Evolutionary conservation across 305 asterid species (phyloP), one percentile per base, ranked within the genome.

Genomic region (Rubia peregrina): DNA sequence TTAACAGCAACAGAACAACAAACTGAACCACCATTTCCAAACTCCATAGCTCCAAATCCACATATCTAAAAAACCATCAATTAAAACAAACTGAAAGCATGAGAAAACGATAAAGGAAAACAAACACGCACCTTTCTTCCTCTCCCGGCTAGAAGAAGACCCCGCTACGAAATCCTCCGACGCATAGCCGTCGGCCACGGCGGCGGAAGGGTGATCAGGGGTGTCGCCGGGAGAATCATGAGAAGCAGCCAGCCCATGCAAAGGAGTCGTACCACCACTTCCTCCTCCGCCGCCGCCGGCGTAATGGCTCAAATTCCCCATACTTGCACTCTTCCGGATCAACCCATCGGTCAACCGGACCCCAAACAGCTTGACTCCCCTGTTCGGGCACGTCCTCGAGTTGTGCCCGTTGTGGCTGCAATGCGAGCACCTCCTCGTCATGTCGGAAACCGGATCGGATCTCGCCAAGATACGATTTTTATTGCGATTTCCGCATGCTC

Each of bases 351-450:
- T 94, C 85, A 94, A 86, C 84, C 99, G 87, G 38, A 94, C 99
- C 67, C 99, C 99, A 77, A 94, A 94, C 1, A 94, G 81, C 93
- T 91, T 94, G 33, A 94, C 98, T 21, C 99, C 99, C 16, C 98
- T 87, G 83, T 89, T 94, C 56, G 99, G 99, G 66, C 99, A 94
- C 65, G 99, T 94, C 71, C 98, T 81, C 7, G 98, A 94, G 78
- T 94, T 94, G 70, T 94, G 99, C 19, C 99, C 99, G 87, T 94
- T 94, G 80, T 92, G 88, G 77, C 99, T 88, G 87, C 99, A 94
- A 91, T 94, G 99, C 84, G 99, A 94, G 78, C 99, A 94, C 82
- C 95, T 76, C 76, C 99, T 80, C 71, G 98, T 94, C 99, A 94
- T 94, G 73, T 64, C 44, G 67, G 44, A 70, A 11, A 4, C 42